Evolutionary conservation across 345 rosid genomes (phyloP).

Genomic region (Mercurialis annua): DNA sequence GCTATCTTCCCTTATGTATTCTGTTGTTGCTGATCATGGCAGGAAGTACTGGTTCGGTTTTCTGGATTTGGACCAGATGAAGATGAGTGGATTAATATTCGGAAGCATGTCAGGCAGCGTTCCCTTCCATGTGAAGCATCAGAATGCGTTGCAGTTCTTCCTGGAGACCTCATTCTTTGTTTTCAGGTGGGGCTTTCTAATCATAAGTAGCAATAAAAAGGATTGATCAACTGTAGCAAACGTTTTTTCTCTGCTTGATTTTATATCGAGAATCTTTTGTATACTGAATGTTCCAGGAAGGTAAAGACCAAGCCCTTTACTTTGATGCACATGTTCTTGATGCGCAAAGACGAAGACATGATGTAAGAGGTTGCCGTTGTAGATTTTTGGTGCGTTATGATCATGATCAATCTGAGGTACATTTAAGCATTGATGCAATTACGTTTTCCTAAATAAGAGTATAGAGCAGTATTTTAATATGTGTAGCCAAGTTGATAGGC

Average conservation of each 20-base stretch:
- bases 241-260: conserved; percentile 1
- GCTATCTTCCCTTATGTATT: conserved; percentile 10
- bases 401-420: conserved; percentile 95
- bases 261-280: conserved; percentile 10
- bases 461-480: not conserved
- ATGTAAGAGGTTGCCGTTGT: conserved; percentile 98
- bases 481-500: not conserved
- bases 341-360: conserved; percentile 96
- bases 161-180: conserved; percentile 95
- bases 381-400: conserved; percentile 94
- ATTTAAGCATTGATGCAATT: not conserved
- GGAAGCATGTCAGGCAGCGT: conserved; percentile 78
- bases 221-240: not conserved
- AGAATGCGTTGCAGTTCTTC: conserved; percentile 98
- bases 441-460: not conserved
- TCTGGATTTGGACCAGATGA: conserved; percentile 94
- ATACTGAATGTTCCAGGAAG: conserved; percentile 58
- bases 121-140: conserved; percentile 99
- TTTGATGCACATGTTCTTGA: conserved; percentile 95
- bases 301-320: conserved; percentile 97
- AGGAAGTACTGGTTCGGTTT: conserved; percentile 95
- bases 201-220: not conserved
- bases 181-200: conserved; percentile 67
- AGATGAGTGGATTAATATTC: conserved; percentile 93
- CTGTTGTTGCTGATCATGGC: conserved; percentile 32